These are phyloP conservation scores for Aspergillus sp. DNA, from an alignment of 2,329 filamentous ascomycete species.

Conservation along the genomic window DNA sequence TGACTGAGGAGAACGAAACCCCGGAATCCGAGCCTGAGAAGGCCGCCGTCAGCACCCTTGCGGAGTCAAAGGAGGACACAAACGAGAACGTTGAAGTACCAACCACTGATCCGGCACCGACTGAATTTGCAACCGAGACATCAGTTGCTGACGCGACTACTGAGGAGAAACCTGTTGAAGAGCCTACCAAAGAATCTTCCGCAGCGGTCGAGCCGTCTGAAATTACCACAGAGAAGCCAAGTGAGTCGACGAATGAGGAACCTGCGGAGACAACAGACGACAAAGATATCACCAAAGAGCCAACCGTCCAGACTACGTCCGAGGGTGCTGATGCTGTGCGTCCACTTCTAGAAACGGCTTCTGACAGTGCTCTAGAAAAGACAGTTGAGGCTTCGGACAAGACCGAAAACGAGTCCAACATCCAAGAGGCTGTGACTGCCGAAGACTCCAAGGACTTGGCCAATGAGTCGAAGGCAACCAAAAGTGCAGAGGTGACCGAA, in stretches of 20 bases:
- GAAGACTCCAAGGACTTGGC: not conserved
- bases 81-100: slow-evolving; percentile 13
- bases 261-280: slow-evolving; percentile 4
- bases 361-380: not conserved
- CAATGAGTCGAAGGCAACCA: not conserved
- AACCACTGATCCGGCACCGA: slow-evolving; percentile 5
- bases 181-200: slow-evolving; percentile 7
- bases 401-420: not conserved
- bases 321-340: not conserved
- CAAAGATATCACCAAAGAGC: slow-evolving; percentile 4
- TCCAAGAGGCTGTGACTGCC: not conserved
- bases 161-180: slow-evolving; percentile 5
- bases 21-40: slow-evolving; percentile 16
- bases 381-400: slow-evolving; percentile 9
- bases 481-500: not conserved
- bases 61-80: slow-evolving; percentile 12
- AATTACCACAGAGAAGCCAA: not conserved
- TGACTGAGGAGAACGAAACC: slow-evolving; percentile 6
- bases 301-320: not conserved
- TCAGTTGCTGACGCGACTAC: slow-evolving; percentile 2
- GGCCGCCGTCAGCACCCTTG: slow-evolving; percentile 1
- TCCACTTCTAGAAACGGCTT: slow-evolving; percentile 12
- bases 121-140: slow-evolving; percentile 4
- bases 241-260: slow-evolving; percentile 6
- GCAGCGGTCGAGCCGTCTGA: not conserved